Evolutionary conservation across 352 stramenopile genomes (phyloP), one percentile per base, ranked within the genome.

Genomic region (Phytophthora crassamura): DNA sequence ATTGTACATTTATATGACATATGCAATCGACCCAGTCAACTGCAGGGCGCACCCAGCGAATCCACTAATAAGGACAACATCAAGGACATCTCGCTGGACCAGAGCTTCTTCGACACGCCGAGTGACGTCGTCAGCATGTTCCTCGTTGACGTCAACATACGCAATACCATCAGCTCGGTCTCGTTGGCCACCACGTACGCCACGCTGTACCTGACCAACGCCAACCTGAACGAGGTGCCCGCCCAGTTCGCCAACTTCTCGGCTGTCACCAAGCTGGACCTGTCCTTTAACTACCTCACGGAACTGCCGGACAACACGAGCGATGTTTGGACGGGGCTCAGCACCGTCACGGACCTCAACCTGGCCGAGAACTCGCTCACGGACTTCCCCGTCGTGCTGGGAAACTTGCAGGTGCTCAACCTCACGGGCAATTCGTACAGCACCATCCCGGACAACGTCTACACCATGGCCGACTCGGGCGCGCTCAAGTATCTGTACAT

Each of bases 81-180:
- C 16, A 80, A 86, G 71, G 72, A 87, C 20, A 63, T 90, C 12
- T 39, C 47, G 15, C 56, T 88, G 15, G 81, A 89, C 50, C 65
- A 81, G 54, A 73, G 42, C 0, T 86, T 92, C 57, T 88, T 92
- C 48, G 55, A 73, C 42, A 88, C 76, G 8, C 80, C 77, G 10
- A 53, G 48, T 11, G 10, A 32, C 11, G 55, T 72, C 5, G 46
- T 59, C 9, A 84, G 74, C 39, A 75, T 82, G 76, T 77, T 67
- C 43, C 43, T 82, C 3, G 38, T 77, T 22, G 52, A 67, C 43
- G 30, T 80, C n/a, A 82, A 80, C 43, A 25, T 84, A 5, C 54
- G 67, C 12, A 78, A 63, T 25, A 82, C 67, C 38, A 50, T 88
- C 45, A 54, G 54, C 8, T 57, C 74, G 2, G 56, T 78, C 20